Base-by-base conservation (phyloP, 139 green algal genomes). In the Chlamydomonas sphaeroides region DNA sequence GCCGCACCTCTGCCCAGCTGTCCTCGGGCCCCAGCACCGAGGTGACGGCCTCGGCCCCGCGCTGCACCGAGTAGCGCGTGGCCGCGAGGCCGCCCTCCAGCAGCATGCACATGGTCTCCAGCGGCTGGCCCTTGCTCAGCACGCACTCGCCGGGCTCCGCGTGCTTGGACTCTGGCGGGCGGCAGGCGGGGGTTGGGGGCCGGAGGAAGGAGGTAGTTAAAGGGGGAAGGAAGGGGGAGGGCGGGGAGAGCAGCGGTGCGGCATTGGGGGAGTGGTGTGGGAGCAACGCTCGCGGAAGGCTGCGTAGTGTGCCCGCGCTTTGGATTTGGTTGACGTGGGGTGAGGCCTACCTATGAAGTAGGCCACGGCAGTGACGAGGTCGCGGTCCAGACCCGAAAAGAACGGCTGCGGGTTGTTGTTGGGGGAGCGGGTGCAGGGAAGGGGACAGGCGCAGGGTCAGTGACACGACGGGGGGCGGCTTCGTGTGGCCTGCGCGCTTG, bases 141-240 rank as follows among this genome's bases (percentile, higher is more conserved):
- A 80, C 41, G 41, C 59, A 80, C 33, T 80, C 74, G 41, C 74
- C 74, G 4, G 74, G 35, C 41, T 80, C 74, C 3, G 74, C 63
- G 41, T 80, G 74, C 41, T 80, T 80, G 61, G 39, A 57, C 41
- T 71, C 74, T 80, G 74, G n/a, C n/a, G n/a, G n/a, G n/a, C n/a
- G n/a, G n/a, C n/a, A n/a, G n/a, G n/a, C n/a, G n/a, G n/a, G n/a
- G n/a, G n/a, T n/a, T n/a, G n/a, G n/a, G n/a, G n/a, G n/a, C n/a
- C n/a, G n/a, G n/a, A n/a, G n/a, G n/a, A n/a, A n/a, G n/a, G n/a
- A n/a, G n/a, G n/a, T n/a, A n/a, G n/a, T n/a, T n/a, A n/a, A n/a
- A n/a, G n/a, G n/a, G n/a, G 11, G 45, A 51, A 14, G 45, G 45
- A 51, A 51, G 14, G 45, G 45, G 14, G 14, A 8, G 14, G 10